Evolutionary conservation across 2,329 filamentous ascomycete genomes (phyloP).

Genomic region (Hypoxylon sp.): DNA sequence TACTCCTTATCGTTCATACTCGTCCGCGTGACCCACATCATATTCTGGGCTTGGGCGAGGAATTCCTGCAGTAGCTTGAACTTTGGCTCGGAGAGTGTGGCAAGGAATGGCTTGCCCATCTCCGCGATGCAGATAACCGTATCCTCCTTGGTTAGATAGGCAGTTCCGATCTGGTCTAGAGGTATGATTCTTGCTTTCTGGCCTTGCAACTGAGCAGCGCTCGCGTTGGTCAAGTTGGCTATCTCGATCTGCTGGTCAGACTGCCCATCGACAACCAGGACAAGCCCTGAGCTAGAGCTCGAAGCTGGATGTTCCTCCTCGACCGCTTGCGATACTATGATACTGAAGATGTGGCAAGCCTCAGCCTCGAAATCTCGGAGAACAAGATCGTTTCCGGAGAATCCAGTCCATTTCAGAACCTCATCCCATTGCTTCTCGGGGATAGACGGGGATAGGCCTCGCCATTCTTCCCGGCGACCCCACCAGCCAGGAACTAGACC

Average conservation of each 20-base stretch:
- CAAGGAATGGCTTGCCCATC: conserved; percentile 37
- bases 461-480: conserved; percentile 23
- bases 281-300: conserved; percentile 1
- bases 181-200: conserved; percentile 14
- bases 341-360: conserved; percentile 32
- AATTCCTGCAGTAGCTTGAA: conserved; percentile 37
- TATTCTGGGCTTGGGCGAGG: conserved; percentile 26
- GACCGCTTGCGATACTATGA: conserved; percentile 38
- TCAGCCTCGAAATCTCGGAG: conserved; percentile 21
- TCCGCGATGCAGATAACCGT: conserved; percentile 38
- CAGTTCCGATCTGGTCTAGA: conserved; percentile 12
- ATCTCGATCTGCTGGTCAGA: conserved; percentile 29
- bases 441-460: conserved; percentile 16
- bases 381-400: conserved; percentile 26
- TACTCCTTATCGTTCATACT: conserved; percentile 27
- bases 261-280: conserved; percentile 32
- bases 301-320: conserved; percentile 1
- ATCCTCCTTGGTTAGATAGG: conserved; percentile 24
- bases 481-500: conserved; percentile 30
- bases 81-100: conserved; percentile 32
- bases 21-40: conserved; percentile 42
- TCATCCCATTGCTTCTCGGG: conserved; percentile 27
- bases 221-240: conserved; percentile 22
- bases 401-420: conserved; percentile 29
- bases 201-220: conserved; percentile 9